These are phyloP conservation scores for Colletotrichum sp. DNA, from an alignment of 2,329 filamentous ascomycete genomes.

Conservation along the genomic window DNA sequence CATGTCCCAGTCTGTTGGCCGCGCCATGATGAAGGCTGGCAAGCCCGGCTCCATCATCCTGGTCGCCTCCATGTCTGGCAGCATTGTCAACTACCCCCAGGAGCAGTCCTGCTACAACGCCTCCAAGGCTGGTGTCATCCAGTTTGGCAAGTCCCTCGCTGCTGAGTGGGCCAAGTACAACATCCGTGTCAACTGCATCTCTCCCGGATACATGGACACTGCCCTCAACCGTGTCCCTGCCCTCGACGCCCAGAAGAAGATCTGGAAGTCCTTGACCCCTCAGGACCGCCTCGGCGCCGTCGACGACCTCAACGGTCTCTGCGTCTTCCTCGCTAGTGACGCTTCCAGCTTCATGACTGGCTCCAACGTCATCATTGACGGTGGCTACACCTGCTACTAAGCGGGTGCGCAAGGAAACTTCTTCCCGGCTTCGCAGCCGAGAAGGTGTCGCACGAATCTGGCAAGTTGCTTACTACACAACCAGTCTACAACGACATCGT, in stretches of 20 bases:
- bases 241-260: conserved; percentile 81
- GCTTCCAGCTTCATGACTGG: conserved; percentile 80
- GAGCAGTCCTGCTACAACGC: conserved; percentile 86
- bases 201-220: conserved; percentile 87
- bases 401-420: neutral
- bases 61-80: conserved; percentile 81
- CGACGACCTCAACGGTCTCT: conserved; percentile 79
- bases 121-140: conserved; percentile 80
- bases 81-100: conserved; percentile 86
- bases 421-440: neutral
- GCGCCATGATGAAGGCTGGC: conserved; percentile 74
- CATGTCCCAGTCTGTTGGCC: conserved; percentile 74
- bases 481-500: neutral
- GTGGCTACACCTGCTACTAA: conserved; percentile 70
- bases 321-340: conserved; percentile 77
- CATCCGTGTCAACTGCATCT: conserved; percentile 85
- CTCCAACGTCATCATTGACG: conserved; percentile 73
- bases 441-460: neutral
- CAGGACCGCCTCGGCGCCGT: conserved; percentile 75
- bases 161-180: conserved; percentile 84
- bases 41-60: conserved; percentile 77
- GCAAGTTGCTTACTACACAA: neutral
- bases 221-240: conserved; percentile 79
- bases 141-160: conserved; percentile 80
- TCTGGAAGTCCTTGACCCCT: conserved; percentile 77